Evolutionary conservation across 106 monocot genomes (phyloP), one percentile per base, ranked within the genome.

Genomic region (Allium cepa): DNA sequence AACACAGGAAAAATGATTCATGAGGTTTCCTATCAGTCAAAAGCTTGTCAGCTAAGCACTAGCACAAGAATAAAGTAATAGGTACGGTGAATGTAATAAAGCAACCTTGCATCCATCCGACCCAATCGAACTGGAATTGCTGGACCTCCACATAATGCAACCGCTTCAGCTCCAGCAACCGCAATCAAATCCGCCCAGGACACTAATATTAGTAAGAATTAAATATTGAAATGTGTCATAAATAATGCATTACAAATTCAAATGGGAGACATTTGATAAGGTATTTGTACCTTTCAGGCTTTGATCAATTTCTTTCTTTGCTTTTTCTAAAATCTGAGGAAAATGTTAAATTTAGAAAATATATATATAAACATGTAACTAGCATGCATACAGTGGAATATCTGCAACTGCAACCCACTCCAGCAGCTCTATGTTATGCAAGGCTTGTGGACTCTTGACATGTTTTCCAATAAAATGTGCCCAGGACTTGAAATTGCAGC

Each of bases 161-260:
- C 91, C 26, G 95, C 88, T 76, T 86, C 91, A 46, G 95, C 81
- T 71, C 91, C 95, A 73, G 88, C 91, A 55, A 91, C 77, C 51
- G 95, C 83, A 79, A 96, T 91, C 69, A 96, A 63, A 62, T 96
- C 95, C 26, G 95, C 91, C 95, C 95, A 96, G 27, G 95, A 88
- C n/a, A 91, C 95, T 96, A 66, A 17, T 9, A 79, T n/a, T 52
- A 55, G 56, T 58, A 69, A 46, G 59, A 65, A 49, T 70, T 45
- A 62, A 68, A 49, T 22, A 22, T 26, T 14, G 8, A 64, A 8
- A 60, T 46, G 36, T 36, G 36, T 36, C 36, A 36, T 36, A 36
- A 36, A 36, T 36, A 36, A 36, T 36, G 36, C 36, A 36, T 5
- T 36, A 36, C 36, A 36, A 36, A 36, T 36, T 36, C 36, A 36